Percentiles rank a stretch among this genome's conserved stretches.
Evolutionary conservation across 1,139 yeast genomes (phyloP).

Genomic region (Suhomyces terraborum): DNA sequence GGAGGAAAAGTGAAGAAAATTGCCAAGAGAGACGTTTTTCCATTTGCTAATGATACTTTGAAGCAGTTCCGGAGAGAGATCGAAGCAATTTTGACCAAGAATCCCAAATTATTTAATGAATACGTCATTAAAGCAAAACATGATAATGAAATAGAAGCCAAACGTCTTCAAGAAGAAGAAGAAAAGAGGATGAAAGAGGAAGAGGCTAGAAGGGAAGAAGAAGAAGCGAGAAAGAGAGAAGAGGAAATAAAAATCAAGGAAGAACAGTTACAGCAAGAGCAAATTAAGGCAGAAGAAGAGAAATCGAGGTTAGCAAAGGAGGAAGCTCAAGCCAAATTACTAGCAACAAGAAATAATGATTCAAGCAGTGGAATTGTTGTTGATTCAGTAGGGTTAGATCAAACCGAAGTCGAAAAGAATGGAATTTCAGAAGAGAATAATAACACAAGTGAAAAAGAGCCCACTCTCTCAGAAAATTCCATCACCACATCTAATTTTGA

Average conservation of each 20-base stretch:
- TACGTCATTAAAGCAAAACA: conserved; percentile 31
- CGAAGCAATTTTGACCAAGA: conserved; percentile 33
- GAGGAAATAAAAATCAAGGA: conserved; percentile 1
- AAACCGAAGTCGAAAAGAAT: too few relatives aligned
- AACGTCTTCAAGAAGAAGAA: conserved; percentile 1
- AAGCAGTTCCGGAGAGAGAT: conserved; percentile 32
- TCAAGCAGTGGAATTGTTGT: too few relatives aligned
- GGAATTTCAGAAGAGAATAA: too few relatives aligned
- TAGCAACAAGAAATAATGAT: too few relatives aligned
- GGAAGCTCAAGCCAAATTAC: too few relatives aligned
- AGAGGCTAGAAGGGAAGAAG: conserved; percentile 3
- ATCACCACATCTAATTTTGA: too few relatives aligned
- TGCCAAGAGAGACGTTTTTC: conserved; percentile 49
- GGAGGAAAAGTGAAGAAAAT: conserved; percentile 39
- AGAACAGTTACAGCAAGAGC: conserved; percentile 1
- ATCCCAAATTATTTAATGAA: conserved; percentile 36
- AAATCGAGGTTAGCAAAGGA: background rate
- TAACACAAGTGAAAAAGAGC: too few relatives aligned
- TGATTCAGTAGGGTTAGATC: too few relatives aligned
- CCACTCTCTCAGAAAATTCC: too few relatives aligned
- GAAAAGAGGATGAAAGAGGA: conserved; percentile 1
- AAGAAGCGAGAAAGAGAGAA: conserved; percentile 1
- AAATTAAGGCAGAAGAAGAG: background rate
- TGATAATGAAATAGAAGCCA: conserved; percentile 6
- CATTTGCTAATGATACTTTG: conserved; percentile 41